Base-by-base conservation (phyloP, 2,329 filamentous ascomycete species). In the Aphanocladium album region DNA sequence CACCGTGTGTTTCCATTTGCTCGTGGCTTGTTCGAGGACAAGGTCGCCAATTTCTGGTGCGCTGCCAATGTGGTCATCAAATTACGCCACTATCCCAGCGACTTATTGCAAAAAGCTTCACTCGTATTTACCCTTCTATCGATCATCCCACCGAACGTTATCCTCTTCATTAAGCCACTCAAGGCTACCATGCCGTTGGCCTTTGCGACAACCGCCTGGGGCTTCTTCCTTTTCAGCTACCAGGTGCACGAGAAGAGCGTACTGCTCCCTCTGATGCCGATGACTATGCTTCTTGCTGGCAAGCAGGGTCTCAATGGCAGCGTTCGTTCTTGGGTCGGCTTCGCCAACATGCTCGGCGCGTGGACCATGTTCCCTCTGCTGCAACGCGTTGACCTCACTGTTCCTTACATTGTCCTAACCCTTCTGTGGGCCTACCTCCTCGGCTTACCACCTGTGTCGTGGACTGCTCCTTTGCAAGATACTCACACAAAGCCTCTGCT, bases 241-340 rank as follows among this genome's bases (percentile, higher is more conserved):
- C 95, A 99, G 72, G 96, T 99, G 0, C 95, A 99, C 69, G 95
- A 99, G 77, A 99, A 99, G 82, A 97, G 93, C 66, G 91, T 96
- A 0, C 80, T 99, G 5, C 83, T 99, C 2, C 96, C 95, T 1
- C 79, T 99, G 51, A 84, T 98, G 72, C 95, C 95, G 0, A 96
- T 96, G 90, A 98, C 93, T 0, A 76, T 97, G 7, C 80, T 98
- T 5, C 80, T 99, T 43, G 89, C 90, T 17, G 87, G 89, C 17
- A 85, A 88, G 64, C 84, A 90, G 53, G 93, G 93, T 0, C 77
- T 99, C 54, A 85, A 85, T 62, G 89, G 89, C 62, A 86, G 88
- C 57, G 85, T 84, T 19, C 85, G 95, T 53, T 87, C 91, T 2
- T 99, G 95, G 95, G 88, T 98, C 5, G 93, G 93, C n/a, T 96